Base-by-base conservation (phyloP, 1,284 basidiomycete genomes). In the Tilletia setariae region DNA sequence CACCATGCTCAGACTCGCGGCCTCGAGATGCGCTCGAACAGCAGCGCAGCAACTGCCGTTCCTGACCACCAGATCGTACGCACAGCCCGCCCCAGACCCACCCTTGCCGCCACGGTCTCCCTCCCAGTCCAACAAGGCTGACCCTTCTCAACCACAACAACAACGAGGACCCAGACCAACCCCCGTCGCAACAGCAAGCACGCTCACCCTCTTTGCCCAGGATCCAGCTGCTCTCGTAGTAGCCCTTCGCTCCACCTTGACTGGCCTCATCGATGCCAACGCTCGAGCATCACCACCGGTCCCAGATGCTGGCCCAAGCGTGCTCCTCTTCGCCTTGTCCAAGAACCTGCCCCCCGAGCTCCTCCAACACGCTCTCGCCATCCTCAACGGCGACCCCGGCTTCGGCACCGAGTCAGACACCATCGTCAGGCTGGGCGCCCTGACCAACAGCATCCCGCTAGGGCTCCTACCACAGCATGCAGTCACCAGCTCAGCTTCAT, bases 241-340 rank as follows among this genome's bases (percentile, higher is more conserved):
- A 53, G 75, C 75, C 8, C 65, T 76, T 7, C 66, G 70, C 16
- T 75, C 73, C 6, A 76, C 75, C 8, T n/a, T 76, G 15, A 67
- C 72, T 35, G 70, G 72, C 64, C 74, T 76, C 70, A 30, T 63
- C 35, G 42, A 21, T 32, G n/a, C 28, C n/a, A 15, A 11, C 16
- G 32, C 25, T 69, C 70, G 1, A 66, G 70, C 30, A 64, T 72
- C 32, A 69, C 67, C 42, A 62, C 70, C 1, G 53, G 75, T 6
- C 51, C 44, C 44, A 15, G 16, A 13, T 23, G 53, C 59, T 11
- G 11, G 11, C 13, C 11, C 15, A 7, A 40, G 61, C 56, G 71
- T 76, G 0, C 63, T 79, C n/a, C 68, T 79, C 1, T 78, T 72
- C 40, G 67, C 76, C 1, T 66, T 79, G 35, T 76, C 74, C 66